Evolutionary conservation across 2,329 filamentous ascomycete species (phyloP).

Genomic region (Teratosphaeria gauchensis): DNA sequence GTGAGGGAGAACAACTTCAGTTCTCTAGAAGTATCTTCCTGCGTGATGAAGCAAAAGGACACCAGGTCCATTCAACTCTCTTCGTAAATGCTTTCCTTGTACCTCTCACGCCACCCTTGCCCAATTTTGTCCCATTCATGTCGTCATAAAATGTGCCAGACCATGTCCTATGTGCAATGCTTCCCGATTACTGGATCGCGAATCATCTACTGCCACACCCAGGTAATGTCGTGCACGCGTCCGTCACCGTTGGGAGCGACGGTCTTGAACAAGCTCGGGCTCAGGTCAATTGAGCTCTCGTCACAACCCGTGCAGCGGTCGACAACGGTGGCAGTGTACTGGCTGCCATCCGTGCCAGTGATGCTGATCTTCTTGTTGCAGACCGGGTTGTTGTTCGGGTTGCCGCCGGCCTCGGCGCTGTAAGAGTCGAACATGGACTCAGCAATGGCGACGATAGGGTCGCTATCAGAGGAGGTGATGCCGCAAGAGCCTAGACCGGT

Average conservation of each 20-base stretch:
- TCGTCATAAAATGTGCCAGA: neutral
- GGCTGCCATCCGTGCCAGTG: conserved; percentile 46
- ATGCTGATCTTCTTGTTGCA: conserved; percentile 63
- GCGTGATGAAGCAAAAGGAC: neutral
- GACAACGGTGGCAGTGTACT: conserved; percentile 48
- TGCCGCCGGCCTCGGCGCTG: conserved; percentile 12
- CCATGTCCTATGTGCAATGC: neutral
- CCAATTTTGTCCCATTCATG: neutral
- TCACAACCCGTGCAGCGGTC: conserved; percentile 70
- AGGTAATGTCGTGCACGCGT: conserved; percentile 33
- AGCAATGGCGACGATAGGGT: conserved; percentile 62
- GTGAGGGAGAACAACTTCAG: too few species aligned
- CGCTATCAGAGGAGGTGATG: conserved; percentile 44
- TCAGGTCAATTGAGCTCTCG: conserved; percentile 49
- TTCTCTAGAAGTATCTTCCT: neutral
- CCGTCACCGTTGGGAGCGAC: conserved; percentile 21
- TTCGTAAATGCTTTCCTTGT: neutral
- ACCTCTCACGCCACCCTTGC: neutral
- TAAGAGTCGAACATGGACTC: conserved; percentile 50
- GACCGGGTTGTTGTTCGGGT: conserved; percentile 56
- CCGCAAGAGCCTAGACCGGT: conserved; percentile 63
- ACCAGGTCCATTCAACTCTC: neutral
- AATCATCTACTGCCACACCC: conserved; percentile 15
- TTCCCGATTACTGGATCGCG: neutral
- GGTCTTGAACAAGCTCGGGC: conserved; percentile 30